phyloP scores from a whole-genome alignment of 169 alveolate genomes.

The Plasmodium fragile region DNA sequence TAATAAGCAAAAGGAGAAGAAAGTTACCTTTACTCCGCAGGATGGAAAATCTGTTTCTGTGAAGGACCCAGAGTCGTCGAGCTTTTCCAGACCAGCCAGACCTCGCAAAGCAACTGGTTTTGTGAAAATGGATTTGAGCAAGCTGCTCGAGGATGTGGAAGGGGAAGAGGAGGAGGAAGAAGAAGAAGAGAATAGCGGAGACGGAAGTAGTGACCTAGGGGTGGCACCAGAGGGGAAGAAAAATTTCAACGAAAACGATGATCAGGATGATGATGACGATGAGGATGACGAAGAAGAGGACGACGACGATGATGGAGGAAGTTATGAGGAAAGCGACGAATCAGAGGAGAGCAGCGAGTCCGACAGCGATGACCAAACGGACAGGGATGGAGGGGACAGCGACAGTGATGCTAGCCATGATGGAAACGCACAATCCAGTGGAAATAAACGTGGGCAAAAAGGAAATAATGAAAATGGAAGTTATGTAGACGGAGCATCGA shows the following conservation, averaged over 20 bases:
- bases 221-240: neutral
- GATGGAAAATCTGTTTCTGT: neutral
- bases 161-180: neutral
- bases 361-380: neutral
- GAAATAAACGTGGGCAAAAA: neutral
- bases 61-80: neutral
- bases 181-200: neutral
- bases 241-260: neutral
- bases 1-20: neutral
- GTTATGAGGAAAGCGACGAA: neutral
- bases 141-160: slow-evolving; percentile 16
- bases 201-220: neutral
- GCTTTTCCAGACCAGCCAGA: slow-evolving; percentile 1
- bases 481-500: neutral
- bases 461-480: neutral
- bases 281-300: neutral
- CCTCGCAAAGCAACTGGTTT: slow-evolving; percentile 19
- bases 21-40: neutral
- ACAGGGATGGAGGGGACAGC: neutral
- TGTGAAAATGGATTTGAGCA: slow-evolving; percentile 15
- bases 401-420: slow-evolving; percentile 9
- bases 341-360: neutral
- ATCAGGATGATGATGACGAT: neutral
- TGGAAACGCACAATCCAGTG: neutral
- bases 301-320: neutral